phyloP scores from a whole-genome alignment of 1,284 basidiomycete genomes.

The Microbotryomycetes sp. region DNA sequence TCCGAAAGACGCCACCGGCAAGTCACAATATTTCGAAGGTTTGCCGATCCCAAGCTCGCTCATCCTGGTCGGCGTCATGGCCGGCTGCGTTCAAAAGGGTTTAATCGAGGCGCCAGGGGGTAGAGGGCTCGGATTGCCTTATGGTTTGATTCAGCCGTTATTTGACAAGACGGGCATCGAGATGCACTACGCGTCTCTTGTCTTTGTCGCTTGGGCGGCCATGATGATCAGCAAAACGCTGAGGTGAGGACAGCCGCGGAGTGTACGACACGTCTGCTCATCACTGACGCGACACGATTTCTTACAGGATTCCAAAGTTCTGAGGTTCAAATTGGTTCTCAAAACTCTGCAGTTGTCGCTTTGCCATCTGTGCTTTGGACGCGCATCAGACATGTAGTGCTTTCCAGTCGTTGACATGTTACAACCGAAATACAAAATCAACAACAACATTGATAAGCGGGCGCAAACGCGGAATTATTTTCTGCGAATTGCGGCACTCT shows the following conservation, averaged over 20 bases:
- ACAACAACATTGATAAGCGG: background rate
- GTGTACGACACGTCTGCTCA: no score
- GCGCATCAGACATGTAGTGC: background rate
- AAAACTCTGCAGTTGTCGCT: background rate
- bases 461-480: background rate
- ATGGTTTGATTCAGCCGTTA: conserved; percentile 17
- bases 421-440: background rate
- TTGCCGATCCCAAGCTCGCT: conserved; percentile 92
- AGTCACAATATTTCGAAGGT: conserved; percentile 92
- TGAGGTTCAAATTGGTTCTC: background rate
- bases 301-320: background rate
- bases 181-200: conserved; percentile 62
- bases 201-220: conserved; percentile 76
- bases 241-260: conserved; percentile 20
- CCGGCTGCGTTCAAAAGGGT: conserved; percentile 73
- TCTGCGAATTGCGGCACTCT: conserved; percentile 1
- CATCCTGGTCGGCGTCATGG: conserved; percentile 68
- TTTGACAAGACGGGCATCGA: conserved; percentile 50
- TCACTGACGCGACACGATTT: no score
- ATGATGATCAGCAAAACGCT: conserved; percentile 95
- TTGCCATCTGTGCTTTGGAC: background rate
- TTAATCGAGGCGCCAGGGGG: conserved; percentile 59
- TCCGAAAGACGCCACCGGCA: conserved; percentile 80
- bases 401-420: background rate
- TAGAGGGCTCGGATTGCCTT: conserved; percentile 12